These are phyloP conservation scores for Tubosaeta brunneosetosa DNA, from an alignment of 768 basidiomycete genomes.

Conservation along the genomic window DNA sequence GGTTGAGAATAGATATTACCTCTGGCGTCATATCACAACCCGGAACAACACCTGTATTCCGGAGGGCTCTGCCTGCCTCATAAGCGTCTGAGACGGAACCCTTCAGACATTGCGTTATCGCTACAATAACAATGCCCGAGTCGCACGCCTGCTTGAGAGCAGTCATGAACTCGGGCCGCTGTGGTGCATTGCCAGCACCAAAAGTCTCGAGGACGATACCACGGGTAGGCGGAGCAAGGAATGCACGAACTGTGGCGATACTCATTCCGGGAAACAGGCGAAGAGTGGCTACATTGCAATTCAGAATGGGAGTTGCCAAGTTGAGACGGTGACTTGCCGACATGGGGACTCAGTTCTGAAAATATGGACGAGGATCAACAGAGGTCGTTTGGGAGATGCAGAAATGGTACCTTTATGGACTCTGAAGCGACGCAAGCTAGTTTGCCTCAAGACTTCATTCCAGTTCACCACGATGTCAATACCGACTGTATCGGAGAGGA, in stretches of 20 bases:
- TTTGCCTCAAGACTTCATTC: slow-evolving; percentile 83
- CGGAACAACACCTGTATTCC: slow-evolving; percentile 71
- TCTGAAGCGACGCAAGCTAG: slow-evolving; percentile 68
- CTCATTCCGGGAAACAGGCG: slow-evolving; percentile 89
- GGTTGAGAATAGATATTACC: slow-evolving; percentile 37
- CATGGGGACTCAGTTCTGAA: slow-evolving; percentile 73
- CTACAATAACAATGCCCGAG: slow-evolving; percentile 81
- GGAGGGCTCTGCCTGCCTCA: slow-evolving; percentile 67
- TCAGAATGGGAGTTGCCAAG: slow-evolving; percentile 7
- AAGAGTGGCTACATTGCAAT: slow-evolving; percentile 55
- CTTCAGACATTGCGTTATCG: slow-evolving; percentile 86
- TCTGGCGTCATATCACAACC: slow-evolving; percentile 97
- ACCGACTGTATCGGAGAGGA: slow-evolving; percentile 50
- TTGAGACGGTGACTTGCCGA: slow-evolving; percentile 47
- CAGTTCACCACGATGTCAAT: slow-evolving; percentile 89
- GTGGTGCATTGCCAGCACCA: slow-evolving; percentile 90
- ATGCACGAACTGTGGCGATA: slow-evolving; percentile 65
- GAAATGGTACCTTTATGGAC: slow-evolving; percentile 63
- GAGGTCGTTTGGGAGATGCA: neutral
- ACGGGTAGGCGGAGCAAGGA: slow-evolving; percentile 65
- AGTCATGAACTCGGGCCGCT: slow-evolving; percentile 68
- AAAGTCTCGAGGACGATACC: slow-evolving; percentile 90
- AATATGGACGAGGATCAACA: slow-evolving; percentile 10
- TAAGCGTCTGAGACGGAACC: slow-evolving; percentile 85
- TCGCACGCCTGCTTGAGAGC: slow-evolving; percentile 78